Evolutionary conservation across 2,329 filamentous ascomycete genomes (phyloP), one percentile per base, ranked within the genome.

Genomic region (Chalara sp.): DNA sequence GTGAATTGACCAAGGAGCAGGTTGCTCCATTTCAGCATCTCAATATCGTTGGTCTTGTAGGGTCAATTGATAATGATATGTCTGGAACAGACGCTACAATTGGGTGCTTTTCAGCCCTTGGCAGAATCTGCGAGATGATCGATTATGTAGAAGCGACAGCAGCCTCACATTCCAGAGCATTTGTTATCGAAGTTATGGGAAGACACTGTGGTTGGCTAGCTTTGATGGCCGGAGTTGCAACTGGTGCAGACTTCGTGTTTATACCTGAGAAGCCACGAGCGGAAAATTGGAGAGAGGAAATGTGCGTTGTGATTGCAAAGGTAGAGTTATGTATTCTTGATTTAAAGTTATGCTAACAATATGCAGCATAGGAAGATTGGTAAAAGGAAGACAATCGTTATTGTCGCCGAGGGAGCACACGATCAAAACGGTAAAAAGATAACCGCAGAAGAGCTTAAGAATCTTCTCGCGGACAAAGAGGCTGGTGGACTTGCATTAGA

Each of bases 151-250:
- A 99, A 70, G 91, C 92, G 21, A 97, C 93, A 0, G 92, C 92
- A 48, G 86, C 84, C 37, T 96, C 91, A 31, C 93, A 99, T 70
- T 95, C 95, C 58, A 80, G 93, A 61, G 93, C 93, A 39, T 99
- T 99, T 69, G 91, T 99, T 51, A 87, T 99, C 56, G 93, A 96
- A 69, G 93, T 99, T 63, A 99, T 99, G 93, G 93, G 93, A 46
- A 81, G 93, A 53, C 92, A 99, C 71, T 99, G 93, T 68, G 93
- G 93, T 56, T 99, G 93, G 93, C 76, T 99, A 55, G 93, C 93
- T 40, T 78, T 99, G 55, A 96, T 97, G 86, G 87, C 92, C 11
- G 92, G 91, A 63, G 91, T 99, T 53, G 91, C 89, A 52, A 96
- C 89, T 1, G 93, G 92, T 46, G 91, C 93, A 12, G 93, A 99